Base-by-base conservation (phyloP, 768 basidiomycete genomes). In the Kondoa malvinella region DNA sequence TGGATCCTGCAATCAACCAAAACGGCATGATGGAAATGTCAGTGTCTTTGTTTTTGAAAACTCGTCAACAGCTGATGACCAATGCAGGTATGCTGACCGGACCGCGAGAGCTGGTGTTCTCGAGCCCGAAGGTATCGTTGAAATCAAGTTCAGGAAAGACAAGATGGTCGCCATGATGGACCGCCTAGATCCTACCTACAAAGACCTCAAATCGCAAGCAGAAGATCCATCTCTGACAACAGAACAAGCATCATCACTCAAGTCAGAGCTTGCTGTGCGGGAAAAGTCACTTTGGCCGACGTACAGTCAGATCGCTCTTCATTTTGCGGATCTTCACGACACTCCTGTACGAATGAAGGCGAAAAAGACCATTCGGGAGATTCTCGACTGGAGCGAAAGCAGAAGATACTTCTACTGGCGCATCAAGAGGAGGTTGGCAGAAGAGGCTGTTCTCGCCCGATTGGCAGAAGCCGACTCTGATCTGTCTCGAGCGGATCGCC, bases 81-180 rank as follows among this genome's bases (percentile, higher is more conserved):
- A 1, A 26, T 67, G 14, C 56, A 70, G 69, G 69, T 97, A 92
- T 74, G 94, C 92, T 29, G 95, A 97, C 75, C 85, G 88, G 58
- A 92, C 95, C 4, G 84, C 95, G 26, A 87, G 95, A 67, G 95
- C 92, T 58, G 95, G 95, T 81, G 90, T 99, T 32, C 76, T 82
- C 57, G 95, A 99, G 77, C 89, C 95, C 1, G 95, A 97, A 79
- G 95, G 95, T 77, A 84, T 97, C 75, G 83, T 97, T 67, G 95
- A 97, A 78, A 94, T 95, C 81, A 94, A 92, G 82, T 85, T 97
- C 85, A 87, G 95, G 70, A 86, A 89, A 58, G 92, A 94, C 77
- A 96, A 94, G 81, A 83, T 97, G 57, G 78, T 89, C 69, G 79
- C 80, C 3, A 80, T 94, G 70, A 97, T 99, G 95, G 92, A 91